Conservation (phyloP, 805 yeast species). For the Myxozyma nipponensis region DNA sequence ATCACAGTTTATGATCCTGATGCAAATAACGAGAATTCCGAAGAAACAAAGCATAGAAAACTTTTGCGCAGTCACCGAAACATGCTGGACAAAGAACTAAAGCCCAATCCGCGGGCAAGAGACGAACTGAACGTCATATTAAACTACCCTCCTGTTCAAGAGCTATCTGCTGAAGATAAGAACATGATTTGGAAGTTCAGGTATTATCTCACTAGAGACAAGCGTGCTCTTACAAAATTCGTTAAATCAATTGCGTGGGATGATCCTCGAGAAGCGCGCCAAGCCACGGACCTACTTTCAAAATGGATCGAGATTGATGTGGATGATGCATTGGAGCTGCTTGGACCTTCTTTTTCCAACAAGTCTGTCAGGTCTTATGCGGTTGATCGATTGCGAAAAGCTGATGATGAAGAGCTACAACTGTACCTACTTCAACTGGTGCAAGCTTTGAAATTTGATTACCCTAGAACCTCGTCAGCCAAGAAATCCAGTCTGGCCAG, state of each 20-base stretch:
- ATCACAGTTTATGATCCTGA: constrained; percentile 63
- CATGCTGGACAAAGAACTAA: constrained; percentile 74
- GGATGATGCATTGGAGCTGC: constrained; percentile 79
- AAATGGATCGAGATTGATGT: constrained; percentile 72
- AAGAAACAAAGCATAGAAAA: constrained; percentile 80
- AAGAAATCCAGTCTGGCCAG: constrained; percentile 40
- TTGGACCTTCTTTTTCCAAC: constrained; percentile 74
- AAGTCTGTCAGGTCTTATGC: constrained; percentile 79
- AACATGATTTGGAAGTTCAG: constrained; percentile 88
- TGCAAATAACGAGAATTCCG: constrained; percentile 66
- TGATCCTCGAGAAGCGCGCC: constrained; percentile 73
- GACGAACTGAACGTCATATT: constrained; percentile 68
- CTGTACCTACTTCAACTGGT: constrained; percentile 83
- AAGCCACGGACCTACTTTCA: constrained; percentile 69
- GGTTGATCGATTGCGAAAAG: constrained; percentile 72
- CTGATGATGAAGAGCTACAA: constrained; percentile 68
- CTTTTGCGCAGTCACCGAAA: constrained; percentile 79
- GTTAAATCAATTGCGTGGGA: constrained; percentile 86
- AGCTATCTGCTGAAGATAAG: constrained; percentile 75
- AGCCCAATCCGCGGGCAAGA: constrained; percentile 80
- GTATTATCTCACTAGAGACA: constrained; percentile 68
- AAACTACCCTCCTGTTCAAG: constrained; percentile 77
- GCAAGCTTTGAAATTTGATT: constrained; percentile 82
- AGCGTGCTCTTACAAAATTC: constrained; percentile 70
- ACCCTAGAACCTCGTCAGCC: constrained; percentile 21